Conservation (phyloP, 495 filamentous ascomycete species). For the Rostrohypoxylon terebratum region DNA sequence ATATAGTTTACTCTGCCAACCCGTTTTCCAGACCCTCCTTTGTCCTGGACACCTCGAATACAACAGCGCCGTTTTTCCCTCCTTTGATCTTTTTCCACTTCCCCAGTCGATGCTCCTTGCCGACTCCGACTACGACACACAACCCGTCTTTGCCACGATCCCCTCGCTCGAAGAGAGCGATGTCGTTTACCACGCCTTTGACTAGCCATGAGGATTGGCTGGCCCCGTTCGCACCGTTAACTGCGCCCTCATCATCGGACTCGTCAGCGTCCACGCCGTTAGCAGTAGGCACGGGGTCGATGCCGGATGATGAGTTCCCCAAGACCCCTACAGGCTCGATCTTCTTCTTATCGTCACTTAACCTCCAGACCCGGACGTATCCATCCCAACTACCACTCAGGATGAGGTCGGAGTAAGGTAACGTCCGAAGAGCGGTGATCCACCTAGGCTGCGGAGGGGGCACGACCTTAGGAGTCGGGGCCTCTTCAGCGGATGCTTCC, state of each 20-base stretch:
- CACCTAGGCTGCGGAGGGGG: conserved; percentile 79
- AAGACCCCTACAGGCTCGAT: conserved; percentile 78
- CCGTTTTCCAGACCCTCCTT: conserved; percentile 46
- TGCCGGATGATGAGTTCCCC: conserved; percentile 51
- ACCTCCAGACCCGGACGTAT: conserved; percentile 81
- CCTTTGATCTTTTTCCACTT: conserved; percentile 72
- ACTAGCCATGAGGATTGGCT: conserved; percentile 50
- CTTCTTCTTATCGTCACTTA: conserved; percentile 83
- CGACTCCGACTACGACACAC: conserved; percentile 83
- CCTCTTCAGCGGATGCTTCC: conserved; percentile 75
- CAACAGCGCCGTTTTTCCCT: conserved; percentile 79
- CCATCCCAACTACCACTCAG: conserved; percentile 96
- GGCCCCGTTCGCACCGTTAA: conserved; percentile 21
- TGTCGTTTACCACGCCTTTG: conserved; percentile 85
- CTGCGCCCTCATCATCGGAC: conserved; percentile 26
- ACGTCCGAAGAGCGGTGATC: conserved; percentile 87
- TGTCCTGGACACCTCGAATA: conserved; percentile 79
- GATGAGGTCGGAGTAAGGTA: conserved; percentile 89
- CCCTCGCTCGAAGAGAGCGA: conserved; percentile 83
- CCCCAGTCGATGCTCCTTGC: conserved; percentile 86
- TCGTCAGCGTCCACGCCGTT: conserved; percentile 30
- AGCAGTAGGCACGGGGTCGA: neutral
- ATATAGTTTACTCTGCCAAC: conserved; percentile 14
- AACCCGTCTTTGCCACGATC: conserved; percentile 77
- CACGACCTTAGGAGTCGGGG: conserved; percentile 65